Evolutionary conservation across 257 asterid genomes (phyloP).

Genomic region (Capsicum chinense): DNA sequence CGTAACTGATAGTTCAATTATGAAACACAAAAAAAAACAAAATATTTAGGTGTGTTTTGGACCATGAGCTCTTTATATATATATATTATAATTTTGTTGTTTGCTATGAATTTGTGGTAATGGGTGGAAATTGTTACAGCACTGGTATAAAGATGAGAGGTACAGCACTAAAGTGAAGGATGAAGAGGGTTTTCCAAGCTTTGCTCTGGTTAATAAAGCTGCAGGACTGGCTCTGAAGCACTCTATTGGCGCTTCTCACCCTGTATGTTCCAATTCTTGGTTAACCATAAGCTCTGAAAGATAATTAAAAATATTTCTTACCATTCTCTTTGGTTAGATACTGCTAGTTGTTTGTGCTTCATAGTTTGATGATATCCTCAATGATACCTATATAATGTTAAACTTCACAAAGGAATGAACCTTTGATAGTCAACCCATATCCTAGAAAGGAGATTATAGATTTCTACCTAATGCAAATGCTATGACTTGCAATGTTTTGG

Average conservation of each 20-base stretch:
- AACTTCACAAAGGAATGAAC: not conserved
- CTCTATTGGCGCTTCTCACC: slow-evolving; percentile 58
- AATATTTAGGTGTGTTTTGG: too few relatives aligned
- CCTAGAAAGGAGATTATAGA: not conserved
- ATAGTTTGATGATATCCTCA: not conserved
- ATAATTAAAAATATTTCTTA: not conserved
- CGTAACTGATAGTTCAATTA: too few relatives aligned
- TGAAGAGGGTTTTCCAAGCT: slow-evolving; percentile 76
- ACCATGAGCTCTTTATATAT: not conserved
- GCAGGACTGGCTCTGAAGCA: slow-evolving; percentile 76
- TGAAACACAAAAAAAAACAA: too few relatives aligned
- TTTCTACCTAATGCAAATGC: not conserved
- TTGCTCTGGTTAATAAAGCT: slow-evolving; percentile 72
- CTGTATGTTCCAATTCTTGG: slow-evolving; percentile 38
- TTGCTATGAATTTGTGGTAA: not conserved
- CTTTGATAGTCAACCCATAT: not conserved
- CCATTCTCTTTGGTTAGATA: not conserved
- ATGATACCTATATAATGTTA: not conserved
- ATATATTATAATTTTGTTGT: not conserved
- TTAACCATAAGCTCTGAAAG: not conserved
- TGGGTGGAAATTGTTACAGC: slow-evolving; percentile 44
- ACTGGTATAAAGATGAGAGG: slow-evolving; percentile 74
- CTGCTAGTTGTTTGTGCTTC: not conserved
- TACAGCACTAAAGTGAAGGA: slow-evolving; percentile 72
- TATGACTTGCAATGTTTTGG: not conserved